Evolutionary conservation across 345 rosid species (phyloP), one percentile per base, ranked within the genome.

Genomic region (Abelmoschus esculentus): DNA sequence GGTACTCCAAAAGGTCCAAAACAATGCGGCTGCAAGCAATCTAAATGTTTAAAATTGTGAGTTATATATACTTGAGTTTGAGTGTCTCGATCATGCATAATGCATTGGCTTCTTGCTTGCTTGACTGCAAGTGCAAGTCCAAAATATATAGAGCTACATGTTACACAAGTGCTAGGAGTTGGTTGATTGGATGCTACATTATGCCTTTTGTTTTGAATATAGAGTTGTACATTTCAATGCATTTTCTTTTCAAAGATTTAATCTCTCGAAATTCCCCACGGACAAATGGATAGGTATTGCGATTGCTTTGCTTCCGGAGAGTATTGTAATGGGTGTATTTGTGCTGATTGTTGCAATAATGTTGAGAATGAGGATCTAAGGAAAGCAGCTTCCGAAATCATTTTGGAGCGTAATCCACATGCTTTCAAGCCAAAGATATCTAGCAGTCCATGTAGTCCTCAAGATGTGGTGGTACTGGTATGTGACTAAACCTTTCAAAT

Each of bases 41-140:
- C 89, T 14, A 81, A 75, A 77, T 83, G 89, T 74, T 61, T 85
- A n/a, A 80, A 83, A 36, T 7, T 87, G 87, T 87, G 73, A 87
- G 89, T 72, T 46, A 7, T 34, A 28, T 56, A 5, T 60, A 18
- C 57, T 18, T 61, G 5, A 32, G 6, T 40, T 52, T 42, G 57
- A 18, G 9, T 53, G 38, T 22, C 17, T 36, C 9, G 36, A 11
- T 22, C 26, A 22, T 22, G 26, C 26, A 22, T 67, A 36, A 36
- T 36, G 7, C 40, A 36, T 36, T 36, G 7, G 40, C 8, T 36
- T 36, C 40, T 36, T 36, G 6, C 40, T 36, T 36, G 40, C 40
- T 36, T 36, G 8, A 36, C 40, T 36, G 8, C 65, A 60, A 14
- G 65, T 40, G 44, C 44, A 8, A 40, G 8, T 40, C 11, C 44